Evolutionary conservation across 1,284 basidiomycete species (phyloP), one percentile per base, ranked within the genome.

Genomic region (Singerocomus rubriflavus): DNA sequence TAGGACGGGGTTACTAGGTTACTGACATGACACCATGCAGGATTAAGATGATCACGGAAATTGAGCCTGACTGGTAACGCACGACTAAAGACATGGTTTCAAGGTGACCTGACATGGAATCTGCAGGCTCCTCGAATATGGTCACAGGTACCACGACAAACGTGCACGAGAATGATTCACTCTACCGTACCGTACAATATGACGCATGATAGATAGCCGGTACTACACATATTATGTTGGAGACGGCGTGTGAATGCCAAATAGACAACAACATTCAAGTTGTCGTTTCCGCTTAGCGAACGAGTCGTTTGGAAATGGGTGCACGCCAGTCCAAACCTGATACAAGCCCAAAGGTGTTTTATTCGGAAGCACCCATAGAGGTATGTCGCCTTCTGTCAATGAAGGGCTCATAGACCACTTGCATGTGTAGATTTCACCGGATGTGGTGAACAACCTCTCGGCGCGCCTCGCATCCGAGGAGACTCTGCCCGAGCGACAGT

Each of bases 381-480:
- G 86, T 85, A 49, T 48, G 74, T 66, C 29, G 6, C 41, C 36
- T 48, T 5, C 3, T 25, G 29, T 43, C 30, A 45, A 39, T 36
- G 11, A 21, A 21, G 21, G 42, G 40, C 45, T 50, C 17, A 54
- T 37, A 33, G 42, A 43, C 31, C 36, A 29, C 46, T 53, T 33
- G 38, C 26, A 32, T 40, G 34, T 32, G 35, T 33, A 91, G 88
- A 87, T 91, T 69, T 88, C 86, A 29, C 78, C 78, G 50, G 82
- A 85, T 68, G 80, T 91, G 52, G 81, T 90, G 59, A 81, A 85
- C 72, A 80, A 84, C 48, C 82, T 91, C 51, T 74, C 82, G n/a
- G 82, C 88, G 68, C 73, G 77, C 52, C 64, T 78, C 36, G 76
- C 78, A 37, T 74, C 82, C 2, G 70, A 85, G 4, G 74, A 76